These are phyloP conservation scores for Chenopodium suecicum DNA, from an alignment of 148 eudicot genomes.

Conservation along the genomic window DNA sequence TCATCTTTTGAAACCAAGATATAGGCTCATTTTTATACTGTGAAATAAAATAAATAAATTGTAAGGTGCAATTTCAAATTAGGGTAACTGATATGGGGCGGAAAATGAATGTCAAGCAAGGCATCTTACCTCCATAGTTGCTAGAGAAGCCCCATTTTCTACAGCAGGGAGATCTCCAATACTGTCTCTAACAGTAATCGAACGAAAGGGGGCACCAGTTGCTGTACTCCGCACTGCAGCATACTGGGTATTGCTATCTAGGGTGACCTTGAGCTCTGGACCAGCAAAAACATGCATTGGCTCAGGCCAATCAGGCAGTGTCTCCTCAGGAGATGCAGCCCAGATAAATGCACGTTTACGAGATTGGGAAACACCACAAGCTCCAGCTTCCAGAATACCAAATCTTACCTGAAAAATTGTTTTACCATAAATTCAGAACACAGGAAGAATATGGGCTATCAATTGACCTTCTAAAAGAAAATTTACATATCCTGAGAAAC, in stretches of 20 bases:
- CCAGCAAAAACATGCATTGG: conserved; percentile 98
- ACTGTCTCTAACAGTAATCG: conserved; percentile 94
- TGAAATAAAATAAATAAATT: conserved; percentile 2
- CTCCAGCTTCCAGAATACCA: conserved; percentile 98
- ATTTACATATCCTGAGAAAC: neutral
- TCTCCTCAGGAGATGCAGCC: conserved; percentile 94
- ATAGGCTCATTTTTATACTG: conserved; percentile 80
- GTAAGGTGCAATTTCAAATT: neutral
- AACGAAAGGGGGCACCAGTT: conserved; percentile 83
- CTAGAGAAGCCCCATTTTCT: conserved; percentile 70
- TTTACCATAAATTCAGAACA: conserved; percentile 5
- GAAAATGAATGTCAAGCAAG: conserved; percentile 5
- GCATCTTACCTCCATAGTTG: conserved; percentile 61
- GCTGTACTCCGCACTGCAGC: conserved; percentile 91
- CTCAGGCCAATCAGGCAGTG: conserved; percentile 97
- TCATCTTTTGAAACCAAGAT: conserved; percentile 92
- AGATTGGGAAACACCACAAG: conserved; percentile 92
- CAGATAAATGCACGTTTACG: conserved; percentile 96
- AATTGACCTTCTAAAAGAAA: neutral
- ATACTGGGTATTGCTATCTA: conserved; percentile 50
- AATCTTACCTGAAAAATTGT: conserved; percentile 65
- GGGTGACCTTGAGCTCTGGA: conserved; percentile 61
- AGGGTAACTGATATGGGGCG: neutral
- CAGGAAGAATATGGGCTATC: neutral
- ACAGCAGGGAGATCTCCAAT: conserved; percentile 97